A percentile compares a stretch with the other conserved stretches of the same genome.
These are phyloP conservation scores for Diaporthe sp. DNA, from an alignment of 2,329 filamentous ascomycete species.

Conservation along the genomic window DNA sequence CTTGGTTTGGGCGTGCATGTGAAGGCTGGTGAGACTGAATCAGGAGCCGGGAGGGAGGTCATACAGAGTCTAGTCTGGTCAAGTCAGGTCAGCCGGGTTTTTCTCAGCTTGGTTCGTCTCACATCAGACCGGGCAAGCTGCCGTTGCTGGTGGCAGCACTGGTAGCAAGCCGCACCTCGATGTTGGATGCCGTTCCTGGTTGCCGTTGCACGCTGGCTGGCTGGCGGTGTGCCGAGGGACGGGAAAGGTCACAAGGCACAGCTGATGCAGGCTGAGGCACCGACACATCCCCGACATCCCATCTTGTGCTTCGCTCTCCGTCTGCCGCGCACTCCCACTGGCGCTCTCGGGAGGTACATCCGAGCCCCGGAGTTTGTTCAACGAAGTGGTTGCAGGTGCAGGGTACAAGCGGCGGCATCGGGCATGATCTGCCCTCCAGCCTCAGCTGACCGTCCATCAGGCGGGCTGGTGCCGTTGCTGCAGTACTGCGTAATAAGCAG, in stretches of 20 bases:
- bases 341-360: neutral
- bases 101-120: neutral
- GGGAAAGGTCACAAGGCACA: conserved; percentile 9
- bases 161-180: neutral
- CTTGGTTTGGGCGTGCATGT: conserved; percentile 6
- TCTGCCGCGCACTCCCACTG: neutral
- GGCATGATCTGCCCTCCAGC: conserved; percentile 16
- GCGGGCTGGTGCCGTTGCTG: neutral
- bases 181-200: conserved; percentile 5
- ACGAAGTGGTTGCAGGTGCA: neutral
- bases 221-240: conserved; percentile 14
- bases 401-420: neutral
- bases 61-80: neutral
- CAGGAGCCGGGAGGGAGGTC: conserved; percentile 17
- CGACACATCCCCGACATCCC: conserved; percentile 7
- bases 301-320: neutral
- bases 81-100: neutral
- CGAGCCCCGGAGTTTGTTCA: neutral
- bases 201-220: conserved; percentile 5
- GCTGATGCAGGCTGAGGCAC: conserved; percentile 19
- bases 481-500: too few species aligned
- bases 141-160: neutral
- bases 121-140: conserved; percentile 1
- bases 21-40: conserved; percentile 14
- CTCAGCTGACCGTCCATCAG: conserved; percentile 19